phyloP scores from a whole-genome alignment of 345 rosid genomes.

The Eutrema heterophyllum region DNA sequence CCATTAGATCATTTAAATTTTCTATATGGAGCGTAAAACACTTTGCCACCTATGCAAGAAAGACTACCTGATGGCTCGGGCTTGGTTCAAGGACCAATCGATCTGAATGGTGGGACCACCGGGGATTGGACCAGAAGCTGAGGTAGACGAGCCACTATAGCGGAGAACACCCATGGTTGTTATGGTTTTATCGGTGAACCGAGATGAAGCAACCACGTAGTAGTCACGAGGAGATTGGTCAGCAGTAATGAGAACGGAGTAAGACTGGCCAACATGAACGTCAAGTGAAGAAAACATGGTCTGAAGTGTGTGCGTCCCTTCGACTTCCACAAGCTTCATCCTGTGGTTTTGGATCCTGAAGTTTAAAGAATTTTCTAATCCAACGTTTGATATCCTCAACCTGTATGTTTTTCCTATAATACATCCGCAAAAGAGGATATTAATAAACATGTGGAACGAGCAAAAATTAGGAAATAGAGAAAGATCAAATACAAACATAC shows the following conservation, averaged over 20 bases:
- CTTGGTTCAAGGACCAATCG: slow-evolving; percentile 93
- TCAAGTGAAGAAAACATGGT: slow-evolving; percentile 41
- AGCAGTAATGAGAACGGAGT: slow-evolving; percentile 58
- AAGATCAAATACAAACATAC: not conserved
- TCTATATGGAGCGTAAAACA: not conserved
- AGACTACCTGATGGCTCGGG: slow-evolving; percentile 74
- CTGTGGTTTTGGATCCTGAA: slow-evolving; percentile 42
- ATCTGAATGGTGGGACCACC: slow-evolving; percentile 67
- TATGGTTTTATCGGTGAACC: slow-evolving; percentile 55
- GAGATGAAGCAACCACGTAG: slow-evolving; percentile 54
- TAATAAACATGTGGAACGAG: not conserved
- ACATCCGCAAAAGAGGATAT: not conserved
- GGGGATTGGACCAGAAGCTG: slow-evolving; percentile 57
- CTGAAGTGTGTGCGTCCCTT: slow-evolving; percentile 58
- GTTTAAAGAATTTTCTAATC: slow-evolving; percentile 47
- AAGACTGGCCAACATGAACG: slow-evolving; percentile 61
- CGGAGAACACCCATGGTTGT: slow-evolving; percentile 71
- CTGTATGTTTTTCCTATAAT: slow-evolving; percentile 44
- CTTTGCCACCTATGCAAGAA: not conserved
- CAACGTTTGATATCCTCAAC: slow-evolving; percentile 57
- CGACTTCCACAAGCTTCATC: slow-evolving; percentile 58
- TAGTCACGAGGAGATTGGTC: slow-evolving; percentile 40
- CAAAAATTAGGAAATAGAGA: not conserved
- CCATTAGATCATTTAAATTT: not conserved
- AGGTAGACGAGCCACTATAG: slow-evolving; percentile 58